phyloP scores from a whole-genome alignment of 2,329 filamentous ascomycete genomes.

The Arthroderma uncinatum region DNA sequence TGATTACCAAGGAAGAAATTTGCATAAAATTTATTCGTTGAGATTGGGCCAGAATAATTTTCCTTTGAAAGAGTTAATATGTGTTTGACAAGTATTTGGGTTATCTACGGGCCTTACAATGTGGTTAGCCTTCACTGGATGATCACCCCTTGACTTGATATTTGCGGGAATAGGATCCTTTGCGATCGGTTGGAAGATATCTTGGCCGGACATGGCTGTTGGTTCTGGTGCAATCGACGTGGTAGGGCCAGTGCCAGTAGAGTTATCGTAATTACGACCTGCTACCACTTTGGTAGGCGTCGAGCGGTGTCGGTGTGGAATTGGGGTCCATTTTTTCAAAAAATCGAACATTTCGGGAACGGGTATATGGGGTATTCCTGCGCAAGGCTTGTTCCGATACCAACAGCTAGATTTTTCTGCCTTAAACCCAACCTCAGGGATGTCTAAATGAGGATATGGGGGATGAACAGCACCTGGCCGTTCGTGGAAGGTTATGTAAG shows the following conservation, averaged over 20 bases:
- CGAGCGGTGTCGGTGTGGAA: neutral
- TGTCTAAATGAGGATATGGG: constrained; percentile 8
- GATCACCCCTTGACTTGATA: constrained; percentile 31
- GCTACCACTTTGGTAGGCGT: neutral
- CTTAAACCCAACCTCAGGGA: neutral
- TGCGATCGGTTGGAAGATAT: constrained; percentile 34
- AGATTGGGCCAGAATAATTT: constrained; percentile 27
- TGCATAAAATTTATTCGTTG: constrained; percentile 54
- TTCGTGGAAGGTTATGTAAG: constrained; percentile 4
- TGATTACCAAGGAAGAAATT: constrained; percentile 72
- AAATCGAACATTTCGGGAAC: neutral
- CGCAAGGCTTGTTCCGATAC: constrained; percentile 4
- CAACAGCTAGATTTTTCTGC: constrained; percentile 2
- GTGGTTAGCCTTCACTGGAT: constrained; percentile 32
- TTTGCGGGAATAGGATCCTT: constrained; percentile 29
- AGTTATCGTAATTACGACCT: neutral
- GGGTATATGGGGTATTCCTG: constrained; percentile 8
- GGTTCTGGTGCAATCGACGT: neutral
- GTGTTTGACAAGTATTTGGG: neutral
- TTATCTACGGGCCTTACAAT: constrained; percentile 25
- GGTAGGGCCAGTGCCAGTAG: neutral
- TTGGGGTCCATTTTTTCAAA: neutral
- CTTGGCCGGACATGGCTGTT: constrained; percentile 26
- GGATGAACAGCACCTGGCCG: constrained; percentile 6
- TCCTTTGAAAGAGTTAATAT: constrained; percentile 18